Base-by-base conservation (phyloP, 2,329 filamentous ascomycete species). In the Colletotrichum liriopes region DNA sequence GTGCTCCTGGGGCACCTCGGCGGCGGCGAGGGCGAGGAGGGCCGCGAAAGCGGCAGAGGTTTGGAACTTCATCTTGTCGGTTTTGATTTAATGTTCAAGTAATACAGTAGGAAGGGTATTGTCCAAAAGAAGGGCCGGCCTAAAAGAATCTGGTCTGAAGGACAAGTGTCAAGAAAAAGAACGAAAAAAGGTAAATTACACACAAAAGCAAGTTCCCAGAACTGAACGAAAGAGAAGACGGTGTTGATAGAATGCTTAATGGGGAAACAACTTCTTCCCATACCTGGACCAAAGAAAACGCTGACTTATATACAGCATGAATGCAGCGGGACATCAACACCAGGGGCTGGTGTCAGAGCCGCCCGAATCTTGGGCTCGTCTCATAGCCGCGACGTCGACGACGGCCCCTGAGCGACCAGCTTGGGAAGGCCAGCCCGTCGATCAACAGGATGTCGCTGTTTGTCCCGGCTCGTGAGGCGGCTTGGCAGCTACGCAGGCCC, bases 1-100 rank as follows among this genome's bases (percentile, higher is more conserved):
- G 76, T 89, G 87, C 74, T 90, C 88, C 77, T 90, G 87, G 35
- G 88, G 88, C 70, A 90, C 87, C 77, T 90, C 86, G 52, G 74
- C 74, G 39, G 67, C 49, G 35, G 61, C 65, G 39, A 73, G 58
- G 41, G 59, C 59, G 47, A 65, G 5, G 59, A 76, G 49, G 58
- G 74, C 72, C 23, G 73, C 60, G 55, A 75, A 45, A 61, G 60
- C 68, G 62, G 52, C 32, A 52, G 72, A 55, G 60, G 41, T 37
- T 41, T 75, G 72, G 62, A 58, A 74, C 69, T 74, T 76, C 74
- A 76, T 61, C 5, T n/a, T 41, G 26, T 3, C 18, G 9, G 1
- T 18, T 7, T 4, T 26, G 5, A 11, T 32, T 41, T 35, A 14
- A 14, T 29, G n/a, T 26, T 6, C 39, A 47, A 60, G 70, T n/a